Percentiles rank a stretch among this genome's conserved stretches.
These are phyloP conservation scores for Phytophthora podocarpi DNA, from an alignment of 352 stramenopile species.

Conservation along the genomic window DNA sequence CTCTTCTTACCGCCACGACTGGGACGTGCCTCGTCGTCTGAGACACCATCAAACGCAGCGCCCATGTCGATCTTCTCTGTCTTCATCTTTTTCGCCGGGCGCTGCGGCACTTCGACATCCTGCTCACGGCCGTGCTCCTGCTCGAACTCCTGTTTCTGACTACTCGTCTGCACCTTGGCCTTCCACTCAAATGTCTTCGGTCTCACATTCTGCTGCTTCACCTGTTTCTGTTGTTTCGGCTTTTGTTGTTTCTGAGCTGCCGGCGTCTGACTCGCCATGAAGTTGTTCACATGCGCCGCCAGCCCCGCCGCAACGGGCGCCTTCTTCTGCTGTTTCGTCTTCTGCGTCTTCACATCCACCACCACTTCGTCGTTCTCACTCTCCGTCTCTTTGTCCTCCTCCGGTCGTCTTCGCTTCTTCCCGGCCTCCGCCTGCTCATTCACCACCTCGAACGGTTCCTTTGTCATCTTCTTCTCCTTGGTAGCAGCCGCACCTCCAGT, in stretches of 20 bases:
- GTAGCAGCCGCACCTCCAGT: not conserved
- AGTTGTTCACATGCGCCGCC: constrained; percentile 46
- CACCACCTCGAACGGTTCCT: constrained; percentile 44
- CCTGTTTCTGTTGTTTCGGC: not conserved
- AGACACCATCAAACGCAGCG: constrained; percentile 68
- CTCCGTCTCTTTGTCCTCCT: constrained; percentile 31
- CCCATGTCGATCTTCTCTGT: constrained; percentile 77
- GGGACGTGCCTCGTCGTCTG: constrained; percentile 43
- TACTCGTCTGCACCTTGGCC: constrained; percentile 22
- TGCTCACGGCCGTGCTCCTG: not conserved
- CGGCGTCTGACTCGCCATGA: constrained; percentile 34
- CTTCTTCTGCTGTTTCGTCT: constrained; percentile 12
- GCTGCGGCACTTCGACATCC: constrained; percentile 14
- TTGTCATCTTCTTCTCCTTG: constrained; percentile 22
- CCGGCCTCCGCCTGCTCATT: constrained; percentile 19
- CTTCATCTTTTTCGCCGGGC: constrained; percentile 37
- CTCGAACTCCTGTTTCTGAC: constrained; percentile 1
- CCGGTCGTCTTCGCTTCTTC: constrained; percentile 38
- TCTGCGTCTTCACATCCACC: constrained; percentile 12
- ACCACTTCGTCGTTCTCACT: constrained; percentile 30
- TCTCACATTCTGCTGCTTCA: constrained; percentile 1
- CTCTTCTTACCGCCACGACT: constrained; percentile 25
- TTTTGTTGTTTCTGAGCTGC: not conserved
- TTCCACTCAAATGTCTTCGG: constrained; percentile 41
- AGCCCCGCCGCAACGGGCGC: constrained; percentile 20